Conservation (phyloP, 306 rosid species). For the Morella rubra region DNA sequence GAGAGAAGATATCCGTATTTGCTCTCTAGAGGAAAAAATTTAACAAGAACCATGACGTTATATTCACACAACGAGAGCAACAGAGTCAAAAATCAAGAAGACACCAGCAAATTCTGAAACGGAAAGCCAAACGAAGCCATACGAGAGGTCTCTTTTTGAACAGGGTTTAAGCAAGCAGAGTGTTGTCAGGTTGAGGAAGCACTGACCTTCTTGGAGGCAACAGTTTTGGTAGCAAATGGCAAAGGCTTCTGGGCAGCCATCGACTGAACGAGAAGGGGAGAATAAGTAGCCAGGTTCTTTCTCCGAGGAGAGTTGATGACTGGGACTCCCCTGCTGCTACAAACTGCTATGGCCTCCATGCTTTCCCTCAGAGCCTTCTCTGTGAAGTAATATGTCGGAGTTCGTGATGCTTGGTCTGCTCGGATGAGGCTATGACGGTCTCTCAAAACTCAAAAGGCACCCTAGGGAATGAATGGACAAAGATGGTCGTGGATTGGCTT, state of each 20-base stretch:
- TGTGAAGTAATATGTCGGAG: neutral
- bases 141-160: neutral
- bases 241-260: conserved; percentile 74
- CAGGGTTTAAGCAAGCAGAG: neutral
- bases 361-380: conserved; percentile 3
- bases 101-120: neutral
- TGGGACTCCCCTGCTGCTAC: conserved; percentile 34
- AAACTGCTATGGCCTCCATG: conserved; percentile 53
- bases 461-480: conserved; percentile 32
- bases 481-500: conserved; percentile 33
- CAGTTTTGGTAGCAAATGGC: conserved; percentile 54
- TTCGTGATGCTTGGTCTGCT: neutral
- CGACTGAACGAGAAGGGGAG: conserved; percentile 52
- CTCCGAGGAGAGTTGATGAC: conserved; percentile 20
- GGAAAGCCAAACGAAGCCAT: neutral
- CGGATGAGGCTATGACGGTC: neutral
- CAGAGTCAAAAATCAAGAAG: neutral
- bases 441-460: neutral
- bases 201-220: conserved; percentile 64
- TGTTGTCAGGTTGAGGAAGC: neutral
- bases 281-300: conserved; percentile 18
- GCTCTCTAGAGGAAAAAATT: neutral
- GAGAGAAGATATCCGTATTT: too few species aligned
- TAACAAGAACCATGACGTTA: neutral
- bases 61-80: neutral